phyloP scores from a whole-genome alignment of 1,139 yeast genomes.

The Candida mesenterica region DNA sequence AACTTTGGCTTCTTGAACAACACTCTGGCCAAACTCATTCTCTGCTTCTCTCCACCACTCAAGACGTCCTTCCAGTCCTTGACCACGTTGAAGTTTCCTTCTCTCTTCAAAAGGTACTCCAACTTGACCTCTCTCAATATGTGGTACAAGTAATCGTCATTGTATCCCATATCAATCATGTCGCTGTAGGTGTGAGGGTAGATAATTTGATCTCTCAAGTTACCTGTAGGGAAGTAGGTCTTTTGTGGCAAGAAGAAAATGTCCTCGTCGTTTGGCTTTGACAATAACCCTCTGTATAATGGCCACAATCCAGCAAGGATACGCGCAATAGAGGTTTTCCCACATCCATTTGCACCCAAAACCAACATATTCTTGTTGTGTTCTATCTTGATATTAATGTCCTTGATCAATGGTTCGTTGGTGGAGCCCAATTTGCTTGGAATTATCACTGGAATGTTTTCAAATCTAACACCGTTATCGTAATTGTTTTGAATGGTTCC shows the following conservation, averaged over 20 bases:
- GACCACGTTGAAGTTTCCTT: conserved; percentile 57
- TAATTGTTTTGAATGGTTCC: conserved; percentile 84
- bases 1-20: conserved; percentile 78
- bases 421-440: conserved; percentile 64
- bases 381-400: conserved; percentile 61
- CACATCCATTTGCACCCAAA: conserved; percentile 86
- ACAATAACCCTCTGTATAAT: conserved; percentile 73
- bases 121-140: conserved; percentile 75
- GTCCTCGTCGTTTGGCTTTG: conserved; percentile 74
- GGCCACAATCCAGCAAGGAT: conserved; percentile 93
- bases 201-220: conserved; percentile 82
- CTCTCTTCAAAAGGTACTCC: conserved; percentile 69
- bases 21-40: conserved; percentile 85
- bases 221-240: conserved; percentile 75
- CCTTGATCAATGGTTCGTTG: conserved; percentile 52
- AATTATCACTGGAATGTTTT: conserved; percentile 76
- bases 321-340: conserved; percentile 84
- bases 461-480: conserved; percentile 71
- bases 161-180: conserved; percentile 70
- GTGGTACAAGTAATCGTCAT: conserved; percentile 67
- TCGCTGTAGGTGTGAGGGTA: conserved; percentile 80
- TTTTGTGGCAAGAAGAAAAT: conserved; percentile 78
- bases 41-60: conserved; percentile 94
- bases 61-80: conserved; percentile 90
- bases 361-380: conserved; percentile 73